Conservation (phyloP, 805 yeast species). For the Teunomyces pallodes region DNA sequence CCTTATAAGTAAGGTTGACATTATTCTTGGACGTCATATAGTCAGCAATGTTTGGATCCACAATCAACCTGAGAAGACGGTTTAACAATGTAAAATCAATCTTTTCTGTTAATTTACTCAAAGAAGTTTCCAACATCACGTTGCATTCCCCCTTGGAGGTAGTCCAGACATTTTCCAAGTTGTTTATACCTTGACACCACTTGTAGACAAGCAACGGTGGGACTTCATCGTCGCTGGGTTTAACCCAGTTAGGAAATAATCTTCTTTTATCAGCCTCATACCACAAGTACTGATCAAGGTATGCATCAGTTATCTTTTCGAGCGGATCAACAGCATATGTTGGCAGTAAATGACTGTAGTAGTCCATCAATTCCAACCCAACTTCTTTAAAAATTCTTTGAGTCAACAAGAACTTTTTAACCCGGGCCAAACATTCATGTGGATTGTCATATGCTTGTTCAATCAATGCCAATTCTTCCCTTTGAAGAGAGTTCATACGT, state of each 20-base stretch:
- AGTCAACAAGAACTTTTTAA: constrained; percentile 77
- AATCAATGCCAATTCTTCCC: constrained; percentile 89
- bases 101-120: constrained; percentile 75
- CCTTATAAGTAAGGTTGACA: constrained; percentile 77
- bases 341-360: constrained; percentile 79
- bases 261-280: constrained; percentile 87
- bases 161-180: constrained; percentile 77
- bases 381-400: constrained; percentile 93
- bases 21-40: constrained; percentile 91
- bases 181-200: constrained; percentile 91
- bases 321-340: constrained; percentile 86
- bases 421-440: constrained; percentile 81
- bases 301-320: constrained; percentile 95
- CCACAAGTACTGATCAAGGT: constrained; percentile 93
- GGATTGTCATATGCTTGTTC: constrained; percentile 98
- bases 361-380: constrained; percentile 85
- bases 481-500: constrained; percentile 76
- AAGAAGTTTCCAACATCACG: constrained; percentile 77
- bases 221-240: constrained; percentile 90
- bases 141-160: constrained; percentile 69
- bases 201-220: constrained; percentile 90
- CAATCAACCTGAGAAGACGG: constrained; percentile 71
- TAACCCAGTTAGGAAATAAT: constrained; percentile 93
- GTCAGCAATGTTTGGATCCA: constrained; percentile 91
- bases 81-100: constrained; percentile 86